These are phyloP conservation scores for Capsella bursapastoris DNA, from an alignment of 345 rosid genomes.

Conservation along the genomic window DNA sequence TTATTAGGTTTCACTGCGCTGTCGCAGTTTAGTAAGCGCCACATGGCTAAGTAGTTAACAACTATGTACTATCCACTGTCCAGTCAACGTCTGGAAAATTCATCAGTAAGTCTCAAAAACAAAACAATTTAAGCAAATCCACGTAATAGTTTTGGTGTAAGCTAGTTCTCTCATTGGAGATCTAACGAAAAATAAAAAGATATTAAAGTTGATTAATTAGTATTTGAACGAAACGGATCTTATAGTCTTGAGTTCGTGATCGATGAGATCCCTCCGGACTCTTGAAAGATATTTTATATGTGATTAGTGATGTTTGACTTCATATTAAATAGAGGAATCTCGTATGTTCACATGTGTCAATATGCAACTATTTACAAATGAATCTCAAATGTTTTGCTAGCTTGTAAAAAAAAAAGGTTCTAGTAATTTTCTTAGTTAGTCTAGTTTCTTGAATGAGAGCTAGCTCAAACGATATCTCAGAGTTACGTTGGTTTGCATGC, in stretches of 20 bases:
- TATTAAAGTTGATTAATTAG: neutral
- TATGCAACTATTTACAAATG: constrained; percentile 1
- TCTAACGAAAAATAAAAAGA: neutral
- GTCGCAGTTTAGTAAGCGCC: constrained; percentile 25
- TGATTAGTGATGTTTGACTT: constrained; percentile 1
- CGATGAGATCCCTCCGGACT: neutral
- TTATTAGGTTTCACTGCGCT: constrained; percentile 23
- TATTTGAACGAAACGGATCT: constrained; percentile 14
- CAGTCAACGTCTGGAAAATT: constrained; percentile 23
- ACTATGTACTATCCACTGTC: constrained; percentile 4
- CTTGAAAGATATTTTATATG: constrained; percentile 10
- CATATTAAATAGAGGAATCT: neutral
- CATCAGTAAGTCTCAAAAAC: neutral
- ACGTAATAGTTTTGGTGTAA: neutral
- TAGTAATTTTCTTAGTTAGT: neutral
- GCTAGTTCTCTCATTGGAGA: constrained; percentile 17
- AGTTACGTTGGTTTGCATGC: neutral
- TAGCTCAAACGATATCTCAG: neutral
- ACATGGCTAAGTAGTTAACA: constrained; percentile 34
- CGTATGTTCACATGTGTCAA: constrained; percentile 6
- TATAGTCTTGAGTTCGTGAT: constrained; percentile 16
- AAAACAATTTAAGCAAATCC: constrained; percentile 7
- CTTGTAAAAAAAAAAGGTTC: neutral
- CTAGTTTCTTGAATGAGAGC: neutral
- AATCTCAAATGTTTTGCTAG: constrained; percentile 6